Conservation (phyloP, 2,329 filamentous ascomycete genomes). For the Beauveria scarabaeidicola region DNA sequence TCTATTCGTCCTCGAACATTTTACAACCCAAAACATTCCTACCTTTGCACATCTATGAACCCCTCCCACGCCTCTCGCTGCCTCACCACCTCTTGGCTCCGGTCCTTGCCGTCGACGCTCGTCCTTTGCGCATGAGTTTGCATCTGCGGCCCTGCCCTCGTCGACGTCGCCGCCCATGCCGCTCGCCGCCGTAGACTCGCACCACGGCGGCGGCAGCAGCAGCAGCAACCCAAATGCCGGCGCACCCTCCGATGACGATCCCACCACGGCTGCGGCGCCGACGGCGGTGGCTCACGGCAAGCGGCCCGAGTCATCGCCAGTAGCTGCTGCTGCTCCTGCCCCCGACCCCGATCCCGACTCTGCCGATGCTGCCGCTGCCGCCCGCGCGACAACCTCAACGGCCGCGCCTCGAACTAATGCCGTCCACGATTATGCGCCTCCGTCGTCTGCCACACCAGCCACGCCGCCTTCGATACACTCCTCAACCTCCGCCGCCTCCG, state of each 20-base stretch:
- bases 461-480: constrained; percentile 17
- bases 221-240: not conserved
- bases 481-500: constrained; percentile 15
- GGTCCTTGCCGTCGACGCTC: not conserved
- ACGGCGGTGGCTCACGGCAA: not conserved
- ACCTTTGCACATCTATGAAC: not conserved
- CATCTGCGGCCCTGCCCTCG: constrained; percentile 1
- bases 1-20: not conserved
- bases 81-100: not conserved
- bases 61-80: not conserved
- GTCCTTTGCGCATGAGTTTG: constrained; percentile 6
- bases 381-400: not conserved
- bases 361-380: not conserved
- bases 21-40: not conserved
- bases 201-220: constrained; percentile 3
- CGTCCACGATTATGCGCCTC: constrained; percentile 23
- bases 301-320: not conserved
- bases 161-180: constrained; percentile 11
- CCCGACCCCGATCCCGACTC: not conserved
- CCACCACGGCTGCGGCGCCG: not conserved
- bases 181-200: constrained; percentile 6
- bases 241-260: not conserved
- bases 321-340: not conserved
- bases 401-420: constrained; percentile 14
- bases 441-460: constrained; percentile 18